phyloP scores from a whole-genome alignment of 257 asterid species.

The Marsdenia floribunda region DNA sequence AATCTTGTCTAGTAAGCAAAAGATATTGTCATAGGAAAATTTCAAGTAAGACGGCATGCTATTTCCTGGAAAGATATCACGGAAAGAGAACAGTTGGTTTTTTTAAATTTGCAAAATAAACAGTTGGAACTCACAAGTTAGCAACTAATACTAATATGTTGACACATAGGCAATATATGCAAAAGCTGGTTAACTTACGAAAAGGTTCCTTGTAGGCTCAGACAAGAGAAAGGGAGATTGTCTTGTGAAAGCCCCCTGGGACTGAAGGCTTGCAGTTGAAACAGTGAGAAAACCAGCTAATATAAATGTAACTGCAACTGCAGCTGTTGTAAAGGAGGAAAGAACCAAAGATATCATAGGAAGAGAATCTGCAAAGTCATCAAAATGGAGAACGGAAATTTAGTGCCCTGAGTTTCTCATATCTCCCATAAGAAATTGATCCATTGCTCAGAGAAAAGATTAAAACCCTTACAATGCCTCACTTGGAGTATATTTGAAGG shows the following conservation, averaged over 20 bases:
- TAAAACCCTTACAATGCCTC: conserved; percentile 60
- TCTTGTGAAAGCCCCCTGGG: conserved; percentile 58
- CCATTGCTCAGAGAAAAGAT: not conserved
- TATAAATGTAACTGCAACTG: conserved; percentile 60
- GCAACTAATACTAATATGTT: not conserved
- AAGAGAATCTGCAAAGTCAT: conserved; percentile 55
- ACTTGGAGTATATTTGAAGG: conserved; percentile 74
- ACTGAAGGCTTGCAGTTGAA: conserved; percentile 73
- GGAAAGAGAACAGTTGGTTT: not conserved
- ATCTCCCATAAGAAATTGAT: not conserved
- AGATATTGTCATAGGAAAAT: not conserved
- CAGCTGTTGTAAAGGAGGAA: conserved; percentile 62
- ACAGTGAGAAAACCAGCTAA: conserved; percentile 64
- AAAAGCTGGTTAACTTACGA: conserved; percentile 49
- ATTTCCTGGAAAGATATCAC: not conserved
- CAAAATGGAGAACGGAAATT: not conserved
- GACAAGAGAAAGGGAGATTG: conserved; percentile 47
- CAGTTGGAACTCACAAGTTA: not conserved
- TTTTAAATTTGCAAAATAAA: not conserved
- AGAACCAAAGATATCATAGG: conserved; percentile 57
- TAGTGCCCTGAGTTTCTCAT: not conserved
- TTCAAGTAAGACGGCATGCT: not conserved
- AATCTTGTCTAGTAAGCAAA: not conserved
- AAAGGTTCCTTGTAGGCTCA: conserved; percentile 73
- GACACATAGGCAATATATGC: not conserved